A percentile compares a stretch with the other conserved stretches of the same genome.
phyloP scores from a whole-genome alignment of 768 basidiomycete species.

The Russula brevipes region DNA sequence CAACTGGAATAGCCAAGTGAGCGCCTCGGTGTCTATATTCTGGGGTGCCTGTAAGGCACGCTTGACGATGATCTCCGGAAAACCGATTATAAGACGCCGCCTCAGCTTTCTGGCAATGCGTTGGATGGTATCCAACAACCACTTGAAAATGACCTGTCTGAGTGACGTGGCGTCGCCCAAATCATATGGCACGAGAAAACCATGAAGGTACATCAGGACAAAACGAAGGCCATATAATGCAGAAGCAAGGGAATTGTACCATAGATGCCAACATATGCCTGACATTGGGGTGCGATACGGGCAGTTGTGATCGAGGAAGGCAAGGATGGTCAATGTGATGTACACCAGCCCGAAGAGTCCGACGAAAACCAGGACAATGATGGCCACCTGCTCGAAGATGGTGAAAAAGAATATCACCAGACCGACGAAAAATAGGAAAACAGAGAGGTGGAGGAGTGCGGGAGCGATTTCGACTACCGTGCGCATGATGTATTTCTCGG shows the following conservation, averaged over 20 bases:
- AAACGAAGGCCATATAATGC: not conserved
- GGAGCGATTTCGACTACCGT: slow-evolving; percentile 1
- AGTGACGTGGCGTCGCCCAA: not conserved
- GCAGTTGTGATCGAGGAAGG: slow-evolving; percentile 10
- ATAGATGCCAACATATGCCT: slow-evolving; percentile 5
- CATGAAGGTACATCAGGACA: not conserved
- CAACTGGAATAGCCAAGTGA: not conserved
- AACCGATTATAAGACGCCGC: not conserved
- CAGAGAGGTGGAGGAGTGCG: slow-evolving; percentile 30
- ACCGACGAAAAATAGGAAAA: slow-evolving; percentile 21
- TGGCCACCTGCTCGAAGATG: slow-evolving; percentile 3
- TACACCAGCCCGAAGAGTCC: slow-evolving; percentile 7
- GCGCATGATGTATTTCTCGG: not conserved
- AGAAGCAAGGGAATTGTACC: not conserved
- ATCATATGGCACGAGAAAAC: not conserved
- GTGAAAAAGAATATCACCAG: slow-evolving; percentile 16
- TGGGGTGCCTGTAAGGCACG: not conserved
- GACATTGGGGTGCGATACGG: slow-evolving; percentile 24
- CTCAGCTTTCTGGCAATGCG: not conserved
- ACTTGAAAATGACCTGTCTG: not conserved
- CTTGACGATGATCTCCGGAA: slow-evolving; percentile 1
- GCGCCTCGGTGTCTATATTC: not conserved
- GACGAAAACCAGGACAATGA: not conserved
- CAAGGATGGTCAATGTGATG: slow-evolving; percentile 9
- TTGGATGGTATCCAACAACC: not conserved